Evolutionary conservation across 257 asterid species (phyloP).

Genomic region (Anisodus tanguticus): DNA sequence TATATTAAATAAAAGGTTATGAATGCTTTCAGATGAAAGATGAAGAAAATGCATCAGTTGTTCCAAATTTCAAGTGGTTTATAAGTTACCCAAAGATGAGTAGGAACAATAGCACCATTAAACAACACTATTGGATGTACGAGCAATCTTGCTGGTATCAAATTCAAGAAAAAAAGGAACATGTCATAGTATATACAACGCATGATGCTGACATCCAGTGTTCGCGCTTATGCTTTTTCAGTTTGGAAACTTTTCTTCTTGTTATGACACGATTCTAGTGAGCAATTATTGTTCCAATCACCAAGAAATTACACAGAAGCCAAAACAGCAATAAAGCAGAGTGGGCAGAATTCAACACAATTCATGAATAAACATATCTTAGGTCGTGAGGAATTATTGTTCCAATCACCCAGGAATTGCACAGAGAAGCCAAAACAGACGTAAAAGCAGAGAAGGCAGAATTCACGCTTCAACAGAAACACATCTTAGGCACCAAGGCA

Average conservation of each 20-base stretch:
- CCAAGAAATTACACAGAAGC: slow-evolving; percentile 22
- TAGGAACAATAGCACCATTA: no score
- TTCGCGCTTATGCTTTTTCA: neutral
- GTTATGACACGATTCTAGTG: neutral
- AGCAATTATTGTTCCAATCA: slow-evolving; percentile 18
- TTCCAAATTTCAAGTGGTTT: no score
- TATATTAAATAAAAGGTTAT: no score
- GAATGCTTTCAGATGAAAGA: no score
- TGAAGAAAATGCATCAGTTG: no score
- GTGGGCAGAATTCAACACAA: slow-evolving; percentile 13
- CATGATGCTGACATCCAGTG: neutral
- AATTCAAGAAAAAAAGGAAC: neutral
- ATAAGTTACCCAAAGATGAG: no score
- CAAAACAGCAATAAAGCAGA: slow-evolving; percentile 1
- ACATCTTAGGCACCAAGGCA: slow-evolving; percentile 3
- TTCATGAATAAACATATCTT: slow-evolving; percentile 4
- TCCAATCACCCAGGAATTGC: neutral
- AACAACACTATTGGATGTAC: no score
- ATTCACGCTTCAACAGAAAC: neutral
- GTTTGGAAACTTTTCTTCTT: neutral
- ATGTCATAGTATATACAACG: neutral
- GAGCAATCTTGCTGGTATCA: neutral
- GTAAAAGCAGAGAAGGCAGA: neutral
- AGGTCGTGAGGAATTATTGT: neutral
- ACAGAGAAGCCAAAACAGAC: neutral